Evolutionary conservation across 257 asterid species (phyloP).

Genomic region (Cordia subcordata): DNA sequence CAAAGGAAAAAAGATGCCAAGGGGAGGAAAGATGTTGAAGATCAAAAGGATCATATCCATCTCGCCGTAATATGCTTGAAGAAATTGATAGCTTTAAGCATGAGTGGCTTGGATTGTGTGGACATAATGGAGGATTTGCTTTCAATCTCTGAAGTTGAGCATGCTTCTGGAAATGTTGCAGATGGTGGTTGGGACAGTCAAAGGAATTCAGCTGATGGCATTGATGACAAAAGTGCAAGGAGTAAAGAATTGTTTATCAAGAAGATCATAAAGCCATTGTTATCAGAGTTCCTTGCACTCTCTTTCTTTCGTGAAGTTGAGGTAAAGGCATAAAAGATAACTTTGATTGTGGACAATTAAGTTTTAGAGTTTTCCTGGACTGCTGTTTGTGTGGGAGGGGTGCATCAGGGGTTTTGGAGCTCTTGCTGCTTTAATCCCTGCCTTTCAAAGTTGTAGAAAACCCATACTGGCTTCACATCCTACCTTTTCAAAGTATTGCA

Average conservation of each 20-base stretch:
- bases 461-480: too few species aligned
- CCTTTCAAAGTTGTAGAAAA: too few species aligned
- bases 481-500: too few species aligned
- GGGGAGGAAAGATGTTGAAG: slow-evolving; percentile 50
- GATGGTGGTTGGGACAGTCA: slow-evolving; percentile 25
- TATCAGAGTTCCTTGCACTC: slow-evolving; percentile 38
- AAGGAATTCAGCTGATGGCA: slow-evolving; percentile 38
- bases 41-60: slow-evolving; percentile 51
- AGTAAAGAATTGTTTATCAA: slow-evolving; percentile 54
- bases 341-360: too few species aligned
- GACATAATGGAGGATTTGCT: slow-evolving; percentile 53
- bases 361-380: too few species aligned
- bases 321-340: slow-evolving; percentile 31
- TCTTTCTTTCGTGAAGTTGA: slow-evolving; percentile 72
- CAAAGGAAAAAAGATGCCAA: slow-evolving; percentile 43
- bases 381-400: too few species aligned
- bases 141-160: slow-evolving; percentile 36
- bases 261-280: slow-evolving; percentile 48
- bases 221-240: slow-evolving; percentile 40
- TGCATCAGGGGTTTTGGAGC: too few species aligned
- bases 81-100: slow-evolving; percentile 45
- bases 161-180: slow-evolving; percentile 18
- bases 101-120: slow-evolving; percentile 38
- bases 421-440: too few species aligned
- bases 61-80: slow-evolving; percentile 63